Evolutionary conservation across 495 filamentous ascomycete species (phyloP).

Genomic region (Hypoxylon subgilvum): DNA sequence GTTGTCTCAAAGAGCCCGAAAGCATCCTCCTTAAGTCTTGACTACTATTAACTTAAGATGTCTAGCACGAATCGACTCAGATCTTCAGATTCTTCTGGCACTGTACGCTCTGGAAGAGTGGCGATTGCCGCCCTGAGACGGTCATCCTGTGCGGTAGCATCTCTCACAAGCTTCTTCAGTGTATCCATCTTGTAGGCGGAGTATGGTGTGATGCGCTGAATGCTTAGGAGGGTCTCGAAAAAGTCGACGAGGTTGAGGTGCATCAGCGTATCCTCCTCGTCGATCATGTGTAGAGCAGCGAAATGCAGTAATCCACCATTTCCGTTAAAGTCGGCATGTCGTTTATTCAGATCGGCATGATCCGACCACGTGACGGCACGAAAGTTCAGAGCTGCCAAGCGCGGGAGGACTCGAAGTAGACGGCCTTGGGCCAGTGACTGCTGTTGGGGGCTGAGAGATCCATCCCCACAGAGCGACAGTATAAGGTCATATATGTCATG

Average conservation of each 20-base stretch:
- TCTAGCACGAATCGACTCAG: constrained; percentile 48
- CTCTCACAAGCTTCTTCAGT: constrained; percentile 45
- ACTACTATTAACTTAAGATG: constrained; percentile 25
- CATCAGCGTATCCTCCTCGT: constrained; percentile 77
- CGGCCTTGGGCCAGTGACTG: constrained; percentile 80
- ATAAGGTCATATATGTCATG: constrained; percentile 69
- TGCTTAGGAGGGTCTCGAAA: constrained; percentile 67
- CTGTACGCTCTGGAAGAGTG: constrained; percentile 50
- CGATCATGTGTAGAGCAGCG: constrained; percentile 74
- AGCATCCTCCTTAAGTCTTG: background rate
- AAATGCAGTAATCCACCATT: constrained; percentile 73
- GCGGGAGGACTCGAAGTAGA: constrained; percentile 71
- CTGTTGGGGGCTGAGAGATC: constrained; percentile 61
- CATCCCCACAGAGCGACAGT: constrained; percentile 63
- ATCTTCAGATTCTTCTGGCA: constrained; percentile 51
- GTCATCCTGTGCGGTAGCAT: constrained; percentile 48
- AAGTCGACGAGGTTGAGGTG: constrained; percentile 80
- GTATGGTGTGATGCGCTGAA: constrained; percentile 54
- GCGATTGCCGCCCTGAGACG: constrained; percentile 49
- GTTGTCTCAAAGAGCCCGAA: background rate
- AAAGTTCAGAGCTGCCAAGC: constrained; percentile 70
- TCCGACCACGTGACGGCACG: constrained; percentile 63
- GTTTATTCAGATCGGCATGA: constrained; percentile 63
- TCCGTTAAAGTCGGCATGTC: constrained; percentile 50
- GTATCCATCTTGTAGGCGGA: constrained; percentile 48